phyloP scores from a whole-genome alignment of 306 rosid genomes.

The Malus sylvestris region DNA sequence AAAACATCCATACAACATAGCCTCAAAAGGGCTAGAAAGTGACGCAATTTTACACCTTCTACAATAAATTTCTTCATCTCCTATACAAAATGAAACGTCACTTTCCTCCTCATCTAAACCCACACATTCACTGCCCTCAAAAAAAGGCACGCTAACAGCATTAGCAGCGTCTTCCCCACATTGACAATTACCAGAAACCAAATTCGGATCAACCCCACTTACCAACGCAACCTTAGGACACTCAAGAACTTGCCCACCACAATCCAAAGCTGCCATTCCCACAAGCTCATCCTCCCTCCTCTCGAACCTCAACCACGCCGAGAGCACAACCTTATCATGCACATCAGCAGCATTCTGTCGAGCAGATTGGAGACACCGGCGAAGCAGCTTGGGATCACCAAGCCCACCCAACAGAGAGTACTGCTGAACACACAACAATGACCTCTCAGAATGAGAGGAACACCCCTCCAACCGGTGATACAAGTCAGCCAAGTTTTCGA shows the following conservation, averaged over 20 bases:
- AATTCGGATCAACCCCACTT: conserved; percentile 36
- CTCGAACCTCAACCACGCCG: conserved; percentile 72
- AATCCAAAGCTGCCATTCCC: conserved; percentile 49
- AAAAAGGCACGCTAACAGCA: conserved; percentile 8
- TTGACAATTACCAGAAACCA: conserved; percentile 36
- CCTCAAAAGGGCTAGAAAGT: conserved; percentile 56
- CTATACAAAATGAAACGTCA: conserved; percentile 55
- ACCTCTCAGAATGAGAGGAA: conserved; percentile 32
- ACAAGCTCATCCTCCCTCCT: conserved; percentile 76
- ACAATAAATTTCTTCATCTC: conserved; percentile 47
- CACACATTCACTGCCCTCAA: conserved; percentile 15
- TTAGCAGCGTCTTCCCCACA: conserved; percentile 31
- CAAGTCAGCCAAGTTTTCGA: conserved; percentile 51
- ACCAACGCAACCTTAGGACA: conserved; percentile 66
- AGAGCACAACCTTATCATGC: conserved; percentile 57
- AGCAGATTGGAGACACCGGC: conserved; percentile 58
- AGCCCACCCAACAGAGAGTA: conserved; percentile 44
- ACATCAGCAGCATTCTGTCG: conserved; percentile 54
- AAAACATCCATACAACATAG: conserved; percentile 70
- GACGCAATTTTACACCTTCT: conserved; percentile 44
- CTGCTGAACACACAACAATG: conserved; percentile 46
- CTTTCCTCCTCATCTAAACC: conserved; percentile 27
- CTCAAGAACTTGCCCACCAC: conserved; percentile 58
- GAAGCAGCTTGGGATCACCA: conserved; percentile 59
- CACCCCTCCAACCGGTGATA: conserved; percentile 41